These are phyloP conservation scores for Aspergillus flavus DNA, from an alignment of 2,329 filamentous ascomycete species.

Conservation along the genomic window DNA sequence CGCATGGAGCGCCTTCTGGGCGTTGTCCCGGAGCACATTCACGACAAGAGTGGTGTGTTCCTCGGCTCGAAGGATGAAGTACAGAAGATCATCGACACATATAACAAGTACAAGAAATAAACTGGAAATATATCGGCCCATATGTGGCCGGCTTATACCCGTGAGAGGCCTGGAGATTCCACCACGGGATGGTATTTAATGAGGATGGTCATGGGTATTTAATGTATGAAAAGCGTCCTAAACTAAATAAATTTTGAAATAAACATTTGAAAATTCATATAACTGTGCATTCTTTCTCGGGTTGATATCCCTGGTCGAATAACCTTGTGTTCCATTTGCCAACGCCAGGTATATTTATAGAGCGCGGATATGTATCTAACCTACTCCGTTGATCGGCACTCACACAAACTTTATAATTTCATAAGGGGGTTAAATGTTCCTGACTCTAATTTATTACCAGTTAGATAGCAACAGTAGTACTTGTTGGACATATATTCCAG, in stretches of 20 bases:
- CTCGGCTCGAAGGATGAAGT: conserved; percentile 93
- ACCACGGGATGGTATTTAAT: background rate
- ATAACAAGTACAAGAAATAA: conserved; percentile 57
- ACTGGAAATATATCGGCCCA: background rate
- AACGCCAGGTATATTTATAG: background rate
- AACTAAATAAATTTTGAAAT: background rate
- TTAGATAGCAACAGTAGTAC: too few relatives aligned
- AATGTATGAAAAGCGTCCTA: conserved; percentile 4
- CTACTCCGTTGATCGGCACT: too few relatives aligned
- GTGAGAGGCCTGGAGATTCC: conserved; percentile 12
- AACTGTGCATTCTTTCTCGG: background rate
- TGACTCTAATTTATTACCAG: background rate
- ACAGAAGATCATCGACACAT: conserved; percentile 87
- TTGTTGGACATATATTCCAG: background rate
- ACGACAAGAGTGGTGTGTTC: conserved; percentile 94
- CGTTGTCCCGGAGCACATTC: conserved; percentile 86
- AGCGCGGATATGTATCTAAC: background rate
- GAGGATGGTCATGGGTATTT: conserved; percentile 5
- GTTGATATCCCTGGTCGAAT: background rate
- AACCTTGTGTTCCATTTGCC: background rate
- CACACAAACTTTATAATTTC: background rate
- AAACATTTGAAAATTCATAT: conserved; percentile 3
- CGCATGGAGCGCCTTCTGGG: conserved; percentile 89
- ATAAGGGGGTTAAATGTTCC: background rate
- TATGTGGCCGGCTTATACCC: conserved; percentile 9